Conservation (phyloP, 2,329 filamentous ascomycete species). For the Orbilia oligospora region DNA sequence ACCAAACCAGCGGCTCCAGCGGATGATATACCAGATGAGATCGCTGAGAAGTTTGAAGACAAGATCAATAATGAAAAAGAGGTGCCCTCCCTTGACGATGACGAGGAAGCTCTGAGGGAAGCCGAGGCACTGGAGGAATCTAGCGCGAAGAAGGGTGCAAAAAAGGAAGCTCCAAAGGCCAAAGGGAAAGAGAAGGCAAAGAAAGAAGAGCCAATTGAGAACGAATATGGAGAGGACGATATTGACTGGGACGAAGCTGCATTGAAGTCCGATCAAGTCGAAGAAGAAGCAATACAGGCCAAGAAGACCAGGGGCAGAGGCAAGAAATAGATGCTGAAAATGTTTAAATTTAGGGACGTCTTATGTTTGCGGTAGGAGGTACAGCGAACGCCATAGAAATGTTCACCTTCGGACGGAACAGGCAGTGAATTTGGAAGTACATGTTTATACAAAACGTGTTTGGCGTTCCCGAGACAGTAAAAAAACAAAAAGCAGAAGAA, state of each 20-base stretch:
- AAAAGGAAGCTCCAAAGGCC: slow-evolving; percentile 39
- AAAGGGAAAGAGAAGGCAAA: slow-evolving; percentile 59
- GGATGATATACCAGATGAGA: slow-evolving; percentile 4
- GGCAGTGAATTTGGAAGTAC: slow-evolving; percentile 22
- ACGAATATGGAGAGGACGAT: slow-evolving; percentile 68
- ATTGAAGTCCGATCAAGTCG: slow-evolving; percentile 54
- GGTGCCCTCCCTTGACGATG: slow-evolving; percentile 38
- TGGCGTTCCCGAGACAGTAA: slow-evolving; percentile 29
- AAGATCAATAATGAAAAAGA: slow-evolving; percentile 36
- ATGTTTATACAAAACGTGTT: slow-evolving; percentile 15
- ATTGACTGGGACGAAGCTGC: slow-evolving; percentile 64
- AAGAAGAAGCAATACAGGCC: slow-evolving; percentile 62
- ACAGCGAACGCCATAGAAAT: slow-evolving; percentile 2
- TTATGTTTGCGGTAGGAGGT: background rate
- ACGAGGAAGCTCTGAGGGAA: slow-evolving; percentile 59
- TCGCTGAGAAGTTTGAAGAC: slow-evolving; percentile 27
- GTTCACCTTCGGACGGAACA: background rate
- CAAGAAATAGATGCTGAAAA: slow-evolving; percentile 27
- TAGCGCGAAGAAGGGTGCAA: slow-evolving; percentile 57
- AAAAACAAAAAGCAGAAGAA: background rate
- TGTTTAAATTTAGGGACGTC: background rate
- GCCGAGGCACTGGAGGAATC: slow-evolving; percentile 46
- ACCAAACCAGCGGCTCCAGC: slow-evolving; percentile 32
- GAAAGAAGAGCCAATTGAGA: slow-evolving; percentile 63
- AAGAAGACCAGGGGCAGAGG: slow-evolving; percentile 40